Evolutionary conservation across 768 basidiomycete genomes (phyloP), one percentile per base, ranked within the genome.

Genomic region (Tylopilus sp.): DNA sequence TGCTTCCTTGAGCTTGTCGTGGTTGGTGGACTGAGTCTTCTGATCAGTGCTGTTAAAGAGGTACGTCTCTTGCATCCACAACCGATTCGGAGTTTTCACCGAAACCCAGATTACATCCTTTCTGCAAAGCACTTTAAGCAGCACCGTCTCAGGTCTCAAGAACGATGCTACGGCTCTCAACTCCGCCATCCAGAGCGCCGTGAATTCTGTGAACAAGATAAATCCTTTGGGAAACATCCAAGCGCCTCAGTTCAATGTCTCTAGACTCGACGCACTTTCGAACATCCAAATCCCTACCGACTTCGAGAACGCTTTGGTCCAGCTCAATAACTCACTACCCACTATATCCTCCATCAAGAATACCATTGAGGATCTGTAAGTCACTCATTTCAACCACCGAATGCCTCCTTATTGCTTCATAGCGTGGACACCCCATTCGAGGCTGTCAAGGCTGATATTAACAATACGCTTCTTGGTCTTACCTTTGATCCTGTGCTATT

Each of bases 1-100:
- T 99, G 96, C 69, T 93, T 97, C 60, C 74, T 97, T 58, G 93
- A 98, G 70, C 78, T 98, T 40, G 84, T 90, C 22, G 83, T 99
- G 11, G 79, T 85, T 26, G 93, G 93, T 17, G 86, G 81, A 7
- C 75, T 99, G 47, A 78, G 83, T 24, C 73, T 98, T 50, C 73
- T 97, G 42, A 91, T 97, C 45, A 78, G 75, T 44, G 92, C 92
- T 7, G 90, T 93, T 0, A 76, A 92, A 57, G 88, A 88, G 74
- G 95, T 94, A 59, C 55, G 83, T 70, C 13, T 19, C 49, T 21
- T 22, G 31, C 16, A 11, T 41, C 43, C 47, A 30, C n/a, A n/a
- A n/a, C 6, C 31, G n/a, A n/a, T 26, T 16, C 9, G 14, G 36
- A 33, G 28, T 55, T 50, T 43, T 47, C 64, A 24, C 59, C 55